A percentile compares a stretch with the other conserved stretches of the same genome.
phyloP scores from a whole-genome alignment of 176 grass and related monocot species.

The Triticum monococcum region DNA sequence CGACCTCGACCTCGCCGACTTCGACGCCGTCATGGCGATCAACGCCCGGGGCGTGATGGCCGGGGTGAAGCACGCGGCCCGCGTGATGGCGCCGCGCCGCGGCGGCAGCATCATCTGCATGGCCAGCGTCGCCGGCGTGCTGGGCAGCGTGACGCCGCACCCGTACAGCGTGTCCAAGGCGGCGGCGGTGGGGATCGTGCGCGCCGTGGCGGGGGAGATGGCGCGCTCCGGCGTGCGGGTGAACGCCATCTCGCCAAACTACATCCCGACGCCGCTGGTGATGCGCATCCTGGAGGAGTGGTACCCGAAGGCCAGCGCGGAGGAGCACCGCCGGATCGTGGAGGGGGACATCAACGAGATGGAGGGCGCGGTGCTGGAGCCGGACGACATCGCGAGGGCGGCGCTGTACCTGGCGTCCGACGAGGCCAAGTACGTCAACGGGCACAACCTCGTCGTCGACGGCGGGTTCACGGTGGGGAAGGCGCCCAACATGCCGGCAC shows the following conservation, averaged over 20 bases:
- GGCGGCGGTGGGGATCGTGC: background rate
- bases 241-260: background rate
- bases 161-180: background rate
- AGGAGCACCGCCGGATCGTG: background rate
- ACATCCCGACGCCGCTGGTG: background rate
- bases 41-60: background rate
- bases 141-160: background rate
- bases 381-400: background rate
- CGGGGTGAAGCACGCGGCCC: slow-evolving; percentile 9
- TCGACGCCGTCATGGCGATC: background rate
- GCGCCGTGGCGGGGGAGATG: background rate
- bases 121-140: background rate
- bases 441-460: slow-evolving; percentile 1
- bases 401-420: slow-evolving; percentile 9
- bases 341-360: background rate
- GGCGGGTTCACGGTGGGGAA: background rate
- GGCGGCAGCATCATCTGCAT: background rate
- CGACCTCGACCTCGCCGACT: background rate
- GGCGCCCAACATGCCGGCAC: background rate
- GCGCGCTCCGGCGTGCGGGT: background rate
- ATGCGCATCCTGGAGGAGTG: background rate
- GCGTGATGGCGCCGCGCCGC: background rate
- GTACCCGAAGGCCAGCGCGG: background rate
- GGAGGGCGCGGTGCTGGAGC: background rate
- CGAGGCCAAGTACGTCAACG: background rate